These are phyloP conservation scores for Naganishia sp. DNA, from an alignment of 1,284 basidiomycete species.

Conservation along the genomic window DNA sequence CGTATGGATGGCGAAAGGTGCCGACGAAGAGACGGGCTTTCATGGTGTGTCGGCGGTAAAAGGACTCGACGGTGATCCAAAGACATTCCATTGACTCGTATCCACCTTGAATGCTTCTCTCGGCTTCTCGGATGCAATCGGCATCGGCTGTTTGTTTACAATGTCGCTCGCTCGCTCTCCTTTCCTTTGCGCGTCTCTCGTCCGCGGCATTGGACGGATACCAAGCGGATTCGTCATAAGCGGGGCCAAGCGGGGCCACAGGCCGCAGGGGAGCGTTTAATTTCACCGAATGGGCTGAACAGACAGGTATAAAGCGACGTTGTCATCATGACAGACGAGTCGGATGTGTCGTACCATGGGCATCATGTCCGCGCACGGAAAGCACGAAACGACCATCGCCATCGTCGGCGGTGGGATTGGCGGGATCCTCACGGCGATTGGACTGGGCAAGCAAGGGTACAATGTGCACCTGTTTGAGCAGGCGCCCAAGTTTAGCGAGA, in stretches of 20 bases:
- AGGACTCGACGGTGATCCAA: no score
- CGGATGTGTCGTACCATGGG: not conserved
- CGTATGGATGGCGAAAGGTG: constrained; percentile 43
- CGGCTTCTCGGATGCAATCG: no score
- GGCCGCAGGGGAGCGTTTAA: not conserved
- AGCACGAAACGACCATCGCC: constrained; percentile 30
- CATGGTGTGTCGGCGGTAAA: not conserved
- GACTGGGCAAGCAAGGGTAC: constrained; percentile 53
- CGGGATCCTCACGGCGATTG: constrained; percentile 38
- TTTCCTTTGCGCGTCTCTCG: not conserved
- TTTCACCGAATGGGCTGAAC: not conserved
- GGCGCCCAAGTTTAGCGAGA: constrained; percentile 49
- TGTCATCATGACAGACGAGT: not conserved
- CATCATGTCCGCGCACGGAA: not conserved
- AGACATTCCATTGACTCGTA: no score
- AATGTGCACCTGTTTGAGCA: constrained; percentile 60
- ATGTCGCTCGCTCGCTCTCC: no score
- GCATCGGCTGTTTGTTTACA: constrained; percentile 27
- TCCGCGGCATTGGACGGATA: constrained; percentile 13
- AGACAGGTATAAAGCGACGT: not conserved
- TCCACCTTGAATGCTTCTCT: no score
- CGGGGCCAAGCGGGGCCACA: no score
- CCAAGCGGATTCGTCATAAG: not conserved
- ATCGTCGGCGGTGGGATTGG: constrained; percentile 42
- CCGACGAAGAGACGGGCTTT: constrained; percentile 42